phyloP scores from a whole-genome alignment of 805 yeast genomes.

The Kazachstania martiniae region DNA sequence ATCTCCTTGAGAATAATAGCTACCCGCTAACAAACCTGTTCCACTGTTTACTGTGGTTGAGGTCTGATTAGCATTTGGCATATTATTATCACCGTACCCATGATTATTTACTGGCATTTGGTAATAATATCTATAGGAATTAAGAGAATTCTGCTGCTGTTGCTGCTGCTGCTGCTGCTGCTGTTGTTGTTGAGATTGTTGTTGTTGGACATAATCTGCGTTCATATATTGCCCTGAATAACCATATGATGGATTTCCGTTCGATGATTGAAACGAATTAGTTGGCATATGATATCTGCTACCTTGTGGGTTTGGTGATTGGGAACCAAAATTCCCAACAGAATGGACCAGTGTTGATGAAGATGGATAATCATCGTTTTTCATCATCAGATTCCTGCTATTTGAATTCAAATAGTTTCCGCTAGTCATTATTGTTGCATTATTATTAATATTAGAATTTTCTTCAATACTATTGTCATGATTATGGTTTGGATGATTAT shows the following conservation, averaged over 20 bases:
- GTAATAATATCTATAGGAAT: constrained; percentile 4
- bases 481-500: constrained; percentile 31
- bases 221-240: constrained; percentile 2
- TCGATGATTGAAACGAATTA: neutral
- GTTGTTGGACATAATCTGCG: constrained; percentile 4
- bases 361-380: constrained; percentile 6
- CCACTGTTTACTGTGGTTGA: neutral
- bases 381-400: constrained; percentile 1
- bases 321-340: constrained; percentile 3
- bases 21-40: neutral
- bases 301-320: constrained; percentile 5
- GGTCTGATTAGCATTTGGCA: neutral
- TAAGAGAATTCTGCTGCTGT: constrained; percentile 1
- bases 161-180: constrained; percentile 13
- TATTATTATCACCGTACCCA: constrained; percentile 2
- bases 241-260: constrained; percentile 1
- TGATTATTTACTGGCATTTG: neutral
- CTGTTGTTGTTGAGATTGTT: constrained; percentile 6
- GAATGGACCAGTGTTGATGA: constrained; percentile 2
- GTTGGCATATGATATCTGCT: constrained; percentile 4
- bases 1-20: constrained; percentile 2
- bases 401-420: neutral
- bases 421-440: neutral
- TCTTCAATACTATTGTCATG: constrained; percentile 29
- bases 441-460: constrained; percentile 2